phyloP scores from a whole-genome alignment of 208 protist species.

The Entamoeba histolytica region DNA sequence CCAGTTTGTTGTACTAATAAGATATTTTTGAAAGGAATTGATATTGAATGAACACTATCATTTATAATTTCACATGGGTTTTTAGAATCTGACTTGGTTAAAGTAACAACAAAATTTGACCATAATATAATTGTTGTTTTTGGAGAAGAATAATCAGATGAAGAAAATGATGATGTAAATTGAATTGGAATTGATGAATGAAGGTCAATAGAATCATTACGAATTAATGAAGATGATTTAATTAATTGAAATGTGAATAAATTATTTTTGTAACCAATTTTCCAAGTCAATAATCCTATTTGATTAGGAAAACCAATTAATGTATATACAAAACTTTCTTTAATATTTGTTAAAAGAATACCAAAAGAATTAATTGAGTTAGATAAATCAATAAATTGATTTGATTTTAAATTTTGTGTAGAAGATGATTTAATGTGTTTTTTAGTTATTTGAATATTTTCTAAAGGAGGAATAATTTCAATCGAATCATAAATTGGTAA shows the following conservation, averaged over 20 bases:
- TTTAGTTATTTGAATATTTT: not conserved
- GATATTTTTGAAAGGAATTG: not conserved
- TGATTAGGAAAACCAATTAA: not conserved
- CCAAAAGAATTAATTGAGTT: not conserved
- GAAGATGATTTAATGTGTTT: not conserved
- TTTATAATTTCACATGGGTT: not conserved
- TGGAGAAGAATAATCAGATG: not conserved
- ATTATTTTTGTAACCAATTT: not conserved
- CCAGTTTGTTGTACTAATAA: not conserved
- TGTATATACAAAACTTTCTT: not conserved
- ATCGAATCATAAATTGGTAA: not conserved
- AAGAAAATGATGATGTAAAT: not conserved
- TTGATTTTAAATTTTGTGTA: not conserved
- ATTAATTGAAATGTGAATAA: too few species aligned
- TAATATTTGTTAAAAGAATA: not conserved
- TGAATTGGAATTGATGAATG: not conserved
- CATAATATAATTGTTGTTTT: not conserved
- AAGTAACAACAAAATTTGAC: not conserved
- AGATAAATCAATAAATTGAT: not conserved
- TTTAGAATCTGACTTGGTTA: not conserved
- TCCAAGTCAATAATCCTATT: not conserved
- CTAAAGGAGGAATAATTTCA: not conserved
- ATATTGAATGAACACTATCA: not conserved
- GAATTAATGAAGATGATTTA: too few species aligned
- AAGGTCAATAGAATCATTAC: not conserved